These are phyloP conservation scores for Tetrapisispora arboricola DNA, from an alignment of 805 yeast genomes.

Conservation along the genomic window DNA sequence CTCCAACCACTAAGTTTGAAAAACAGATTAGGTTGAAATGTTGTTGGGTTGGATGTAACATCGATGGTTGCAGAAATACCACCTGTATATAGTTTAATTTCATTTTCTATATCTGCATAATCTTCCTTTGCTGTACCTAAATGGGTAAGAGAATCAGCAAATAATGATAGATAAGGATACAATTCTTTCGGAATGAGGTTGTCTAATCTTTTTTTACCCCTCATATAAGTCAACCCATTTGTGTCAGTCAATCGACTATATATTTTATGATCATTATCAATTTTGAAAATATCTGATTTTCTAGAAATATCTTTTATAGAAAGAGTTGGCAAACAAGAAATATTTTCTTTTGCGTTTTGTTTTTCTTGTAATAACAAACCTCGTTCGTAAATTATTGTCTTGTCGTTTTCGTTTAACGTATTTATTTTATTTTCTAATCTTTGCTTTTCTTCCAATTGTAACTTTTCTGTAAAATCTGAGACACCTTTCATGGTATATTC, in stretches of 20 bases:
- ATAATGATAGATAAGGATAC: constrained; percentile 64
- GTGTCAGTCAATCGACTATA: constrained; percentile 52
- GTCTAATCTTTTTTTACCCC: constrained; percentile 53
- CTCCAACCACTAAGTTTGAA: constrained; percentile 60
- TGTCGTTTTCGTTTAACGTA: constrained; percentile 44
- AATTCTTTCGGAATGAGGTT: constrained; percentile 47
- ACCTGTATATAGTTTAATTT: constrained; percentile 74
- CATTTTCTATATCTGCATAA: constrained; percentile 77
- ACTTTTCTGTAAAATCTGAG: constrained; percentile 39
- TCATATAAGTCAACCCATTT: constrained; percentile 71
- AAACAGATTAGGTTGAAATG: constrained; percentile 39
- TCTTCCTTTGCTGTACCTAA: constrained; percentile 68
- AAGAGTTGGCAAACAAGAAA: constrained; percentile 72
- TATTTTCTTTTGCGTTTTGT: constrained; percentile 62
- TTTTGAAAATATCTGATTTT: constrained; percentile 33
- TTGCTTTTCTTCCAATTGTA: constrained; percentile 45
- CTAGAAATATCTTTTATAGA: constrained; percentile 62
- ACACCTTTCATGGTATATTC: constrained; percentile 71
- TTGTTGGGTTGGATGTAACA: constrained; percentile 47
- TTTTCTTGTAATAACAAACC: constrained; percentile 50
- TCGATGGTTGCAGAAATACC: constrained; percentile 60
- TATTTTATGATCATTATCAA: constrained; percentile 28
- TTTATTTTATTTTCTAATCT: constrained; percentile 39
- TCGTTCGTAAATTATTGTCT: constrained; percentile 44
- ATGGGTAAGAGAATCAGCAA: constrained; percentile 68